Percentiles rank a stretch among this genome's conserved stretches.
These are phyloP conservation scores for Meyerozyma carpophila DNA, from an alignment of 1,139 yeast species.

Conservation along the genomic window DNA sequence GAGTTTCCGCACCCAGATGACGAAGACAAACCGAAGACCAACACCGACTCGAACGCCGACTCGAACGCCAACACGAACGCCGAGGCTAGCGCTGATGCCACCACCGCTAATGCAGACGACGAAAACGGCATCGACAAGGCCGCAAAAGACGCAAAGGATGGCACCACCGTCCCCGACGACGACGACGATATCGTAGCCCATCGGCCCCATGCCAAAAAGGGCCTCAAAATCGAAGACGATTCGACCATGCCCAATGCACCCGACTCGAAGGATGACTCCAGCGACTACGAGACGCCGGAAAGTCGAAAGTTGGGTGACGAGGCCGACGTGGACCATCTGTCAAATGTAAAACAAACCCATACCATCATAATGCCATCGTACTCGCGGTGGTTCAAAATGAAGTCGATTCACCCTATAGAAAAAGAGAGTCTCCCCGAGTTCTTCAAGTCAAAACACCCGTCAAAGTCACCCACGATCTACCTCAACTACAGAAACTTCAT, in stretches of 20 bases:
- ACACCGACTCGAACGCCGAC: neutral
- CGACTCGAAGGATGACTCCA: neutral
- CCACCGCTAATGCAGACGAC: neutral
- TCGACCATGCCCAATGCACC: neutral
- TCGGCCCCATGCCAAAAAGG: neutral
- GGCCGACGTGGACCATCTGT: conserved; percentile 4
- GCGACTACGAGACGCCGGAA: conserved; percentile 1
- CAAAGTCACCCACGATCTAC: conserved; percentile 87
- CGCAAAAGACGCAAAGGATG: neutral
- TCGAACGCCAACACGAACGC: neutral
- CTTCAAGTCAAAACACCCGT: conserved; percentile 66
- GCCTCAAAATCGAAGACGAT: neutral
- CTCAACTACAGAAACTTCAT: conserved; percentile 87
- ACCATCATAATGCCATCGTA: conserved; percentile 91
- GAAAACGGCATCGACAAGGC: neutral
- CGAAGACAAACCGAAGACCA: neutral
- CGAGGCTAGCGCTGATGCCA: too few relatives aligned
- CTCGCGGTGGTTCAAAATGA: conserved; percentile 83
- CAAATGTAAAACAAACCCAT: conserved; percentile 59
- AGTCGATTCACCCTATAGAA: conserved; percentile 58
- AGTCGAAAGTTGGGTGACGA: conserved; percentile 4
- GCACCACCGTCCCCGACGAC: neutral
- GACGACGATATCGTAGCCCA: neutral
- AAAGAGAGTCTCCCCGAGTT: conserved; percentile 85
- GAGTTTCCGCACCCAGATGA: too few relatives aligned